Evolutionary conservation across 2,329 filamentous ascomycete species (phyloP).

Genomic region (Scedosporium minutisporum): DNA sequence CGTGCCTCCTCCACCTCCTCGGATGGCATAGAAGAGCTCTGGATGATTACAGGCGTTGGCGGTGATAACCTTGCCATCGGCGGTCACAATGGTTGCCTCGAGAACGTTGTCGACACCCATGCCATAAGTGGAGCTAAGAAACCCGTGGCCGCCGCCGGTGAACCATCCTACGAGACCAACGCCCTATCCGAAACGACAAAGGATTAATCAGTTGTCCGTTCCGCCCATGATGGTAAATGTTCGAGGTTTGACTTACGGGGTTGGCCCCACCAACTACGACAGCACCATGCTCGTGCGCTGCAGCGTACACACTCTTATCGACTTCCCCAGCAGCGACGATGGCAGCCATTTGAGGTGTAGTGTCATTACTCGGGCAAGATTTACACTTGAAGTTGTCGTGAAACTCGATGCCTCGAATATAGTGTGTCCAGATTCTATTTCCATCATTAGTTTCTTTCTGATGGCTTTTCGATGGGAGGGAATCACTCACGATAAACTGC

Average conservation of each 20-base stretch:
- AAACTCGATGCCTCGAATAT: constrained; percentile 6
- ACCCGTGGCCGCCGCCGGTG: constrained; percentile 31
- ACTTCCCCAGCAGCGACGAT: constrained; percentile 6
- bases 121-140: constrained; percentile 27
- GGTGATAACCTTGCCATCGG: constrained; percentile 23
- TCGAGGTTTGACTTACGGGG: not conserved
- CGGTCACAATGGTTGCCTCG: constrained; percentile 28
- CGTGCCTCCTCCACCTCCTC: constrained; percentile 25
- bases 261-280: constrained; percentile 6
- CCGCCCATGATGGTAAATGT: not conserved
- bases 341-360: constrained; percentile 1
- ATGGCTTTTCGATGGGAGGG: no score
- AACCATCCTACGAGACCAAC: constrained; percentile 23
- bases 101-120: constrained; percentile 34
- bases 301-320: constrained; percentile 2
- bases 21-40: constrained; percentile 28
- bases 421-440: constrained; percentile 5
- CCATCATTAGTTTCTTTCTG: not conserved
- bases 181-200: not conserved
- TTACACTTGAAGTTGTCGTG: constrained; percentile 3
- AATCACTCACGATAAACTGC: constrained; percentile 7
- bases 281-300: constrained; percentile 5
- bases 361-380: not conserved
- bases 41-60: constrained; percentile 22
- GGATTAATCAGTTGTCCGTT: not conserved